Evolutionary conservation across 768 basidiomycete species (phyloP).

Genomic region (Hortiboletus flavorubellus): DNA sequence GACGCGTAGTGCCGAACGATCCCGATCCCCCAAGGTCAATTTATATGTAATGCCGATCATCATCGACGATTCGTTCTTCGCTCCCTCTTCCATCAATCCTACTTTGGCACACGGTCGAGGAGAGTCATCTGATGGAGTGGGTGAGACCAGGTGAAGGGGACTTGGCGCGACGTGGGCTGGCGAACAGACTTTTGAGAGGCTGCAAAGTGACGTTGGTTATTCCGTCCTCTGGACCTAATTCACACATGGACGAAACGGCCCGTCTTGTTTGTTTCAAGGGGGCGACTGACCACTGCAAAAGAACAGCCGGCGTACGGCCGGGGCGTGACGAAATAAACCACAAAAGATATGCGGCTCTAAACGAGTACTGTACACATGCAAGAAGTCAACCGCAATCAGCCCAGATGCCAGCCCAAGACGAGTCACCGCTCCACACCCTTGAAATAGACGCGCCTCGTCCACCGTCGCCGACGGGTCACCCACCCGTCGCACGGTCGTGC

Average conservation of each 20-base stretch:
- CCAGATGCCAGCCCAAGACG: no score
- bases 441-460: constrained; percentile 63
- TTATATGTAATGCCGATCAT: not conserved
- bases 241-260: no score
- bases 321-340: no score
- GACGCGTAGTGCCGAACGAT: no score
- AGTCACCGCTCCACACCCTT: not conserved
- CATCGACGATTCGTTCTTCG: not conserved
- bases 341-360: not conserved
- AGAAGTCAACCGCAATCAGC: not conserved
- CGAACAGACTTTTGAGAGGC: no score
- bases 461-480: constrained; percentile 65
- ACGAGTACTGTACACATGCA: not conserved
- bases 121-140: not conserved
- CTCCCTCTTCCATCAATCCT: not conserved
- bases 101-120: not conserved
- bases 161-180: not conserved
- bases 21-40: not conserved
- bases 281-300: no score
- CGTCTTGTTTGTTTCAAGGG: no score
- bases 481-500: constrained; percentile 42
- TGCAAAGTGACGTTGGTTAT: no score
- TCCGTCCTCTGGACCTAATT: no score
- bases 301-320: no score
- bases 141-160: not conserved